These are phyloP conservation scores for Collariella sp. DNA, from an alignment of 495 filamentous ascomycete genomes.

Conservation along the genomic window DNA sequence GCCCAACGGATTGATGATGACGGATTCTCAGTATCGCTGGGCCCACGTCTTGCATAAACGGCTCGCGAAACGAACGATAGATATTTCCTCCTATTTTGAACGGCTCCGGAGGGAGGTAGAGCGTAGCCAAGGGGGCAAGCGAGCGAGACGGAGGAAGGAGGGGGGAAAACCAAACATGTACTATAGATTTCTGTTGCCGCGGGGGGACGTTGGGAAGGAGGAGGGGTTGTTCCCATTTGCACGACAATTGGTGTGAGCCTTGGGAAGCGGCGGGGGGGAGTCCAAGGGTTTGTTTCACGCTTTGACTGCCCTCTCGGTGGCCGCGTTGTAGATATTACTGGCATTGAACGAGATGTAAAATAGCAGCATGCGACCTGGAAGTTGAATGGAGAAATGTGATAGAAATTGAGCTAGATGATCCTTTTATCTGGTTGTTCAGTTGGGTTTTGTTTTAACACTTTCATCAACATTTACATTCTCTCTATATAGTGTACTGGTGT, in stretches of 20 bases:
- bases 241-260: too few species aligned
- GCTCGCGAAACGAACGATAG: too few species aligned
- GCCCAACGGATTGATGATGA: neutral
- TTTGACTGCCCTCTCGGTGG: neutral
- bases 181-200: neutral
- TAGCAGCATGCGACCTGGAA: neutral
- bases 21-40: neutral
- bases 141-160: neutral
- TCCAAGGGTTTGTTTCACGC: neutral
- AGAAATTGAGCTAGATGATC: neutral
- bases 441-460: too few species aligned
- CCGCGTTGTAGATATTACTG: constrained; percentile 8
- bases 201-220: too few species aligned
- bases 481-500: too few species aligned
- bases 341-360: constrained; percentile 3
- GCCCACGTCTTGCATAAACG: neutral
- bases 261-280: neutral
- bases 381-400: neutral
- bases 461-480: too few species aligned
- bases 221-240: too few species aligned
- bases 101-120: too few species aligned
- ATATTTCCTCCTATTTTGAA: too few species aligned
- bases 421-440: neutral
- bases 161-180: neutral
- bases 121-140: too few species aligned